Evolutionary conservation across 2,329 filamentous ascomycete species (phyloP).

Genomic region (Herpotrichia juniperi): DNA sequence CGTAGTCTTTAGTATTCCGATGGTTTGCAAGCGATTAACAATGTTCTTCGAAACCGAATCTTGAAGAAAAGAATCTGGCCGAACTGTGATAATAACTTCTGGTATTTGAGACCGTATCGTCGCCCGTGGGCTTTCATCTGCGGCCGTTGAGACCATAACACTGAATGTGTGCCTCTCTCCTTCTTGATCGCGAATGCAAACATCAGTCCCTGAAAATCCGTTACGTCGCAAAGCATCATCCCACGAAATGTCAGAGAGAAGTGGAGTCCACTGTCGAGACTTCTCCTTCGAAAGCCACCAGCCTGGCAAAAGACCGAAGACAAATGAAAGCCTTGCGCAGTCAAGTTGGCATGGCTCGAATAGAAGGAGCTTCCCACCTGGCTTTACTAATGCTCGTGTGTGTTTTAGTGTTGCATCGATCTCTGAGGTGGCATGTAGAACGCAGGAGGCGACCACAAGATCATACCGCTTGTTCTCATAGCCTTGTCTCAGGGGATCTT

Average conservation of each 20-base stretch:
- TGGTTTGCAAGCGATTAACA: not conserved
- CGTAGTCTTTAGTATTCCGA: not conserved
- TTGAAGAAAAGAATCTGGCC: not conserved
- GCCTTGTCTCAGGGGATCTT: conserved; percentile 16
- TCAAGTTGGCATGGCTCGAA: conserved; percentile 14
- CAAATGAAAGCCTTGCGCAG: too few relatives aligned
- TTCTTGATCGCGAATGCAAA: conserved; percentile 4
- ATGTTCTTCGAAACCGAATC: not conserved
- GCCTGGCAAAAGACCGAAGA: conserved; percentile 29
- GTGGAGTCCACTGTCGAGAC: conserved; percentile 35
- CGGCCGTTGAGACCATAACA: conserved; percentile 5
- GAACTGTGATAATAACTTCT: not conserved
- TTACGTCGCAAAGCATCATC: conserved; percentile 33
- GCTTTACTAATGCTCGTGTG: conserved; percentile 17
- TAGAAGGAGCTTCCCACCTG: conserved; percentile 30
- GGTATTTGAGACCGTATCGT: too few relatives aligned
- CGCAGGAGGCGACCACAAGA: conserved; percentile 39
- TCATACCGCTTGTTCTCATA: conserved; percentile 18
- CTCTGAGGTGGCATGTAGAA: conserved; percentile 27
- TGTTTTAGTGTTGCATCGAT: conserved; percentile 14
- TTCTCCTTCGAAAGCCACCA: conserved; percentile 26
- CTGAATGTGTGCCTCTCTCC: not conserved
- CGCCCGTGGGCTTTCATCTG: not conserved
- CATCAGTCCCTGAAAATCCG: conserved; percentile 38
- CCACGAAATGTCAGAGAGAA: conserved; percentile 42